Conservation (phyloP, 192 early-diverging fungal genomes). For the Dispira simplex region DNA sequence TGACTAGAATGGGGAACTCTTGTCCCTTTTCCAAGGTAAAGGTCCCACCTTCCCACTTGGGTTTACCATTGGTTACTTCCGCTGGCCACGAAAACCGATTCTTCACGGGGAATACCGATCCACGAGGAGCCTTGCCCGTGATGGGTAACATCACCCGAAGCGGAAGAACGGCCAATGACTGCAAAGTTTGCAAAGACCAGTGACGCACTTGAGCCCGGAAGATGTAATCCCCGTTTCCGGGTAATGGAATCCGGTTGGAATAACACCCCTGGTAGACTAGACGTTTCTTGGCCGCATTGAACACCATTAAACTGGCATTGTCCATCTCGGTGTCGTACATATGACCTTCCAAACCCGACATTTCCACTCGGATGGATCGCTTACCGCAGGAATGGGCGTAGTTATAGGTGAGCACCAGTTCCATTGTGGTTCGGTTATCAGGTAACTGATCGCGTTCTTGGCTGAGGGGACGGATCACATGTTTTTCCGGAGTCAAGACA, state of each 20-base stretch:
- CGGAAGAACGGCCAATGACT: conserved; percentile 28
- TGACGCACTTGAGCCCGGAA: conserved; percentile 67
- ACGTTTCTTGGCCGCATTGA: conserved; percentile 64
- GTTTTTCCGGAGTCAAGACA: conserved; percentile 44
- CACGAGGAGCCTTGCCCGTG: conserved; percentile 14
- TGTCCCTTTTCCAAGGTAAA: conserved; percentile 36
- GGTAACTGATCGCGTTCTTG: conserved; percentile 63
- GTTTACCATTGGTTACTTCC: conserved; percentile 30
- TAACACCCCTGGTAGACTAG: conserved; percentile 58
- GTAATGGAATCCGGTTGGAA: conserved; percentile 45
- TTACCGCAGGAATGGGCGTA: conserved; percentile 29
- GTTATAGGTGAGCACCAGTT: conserved; percentile 64
- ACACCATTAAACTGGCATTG: conserved; percentile 45
- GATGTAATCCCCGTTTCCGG: conserved; percentile 68
- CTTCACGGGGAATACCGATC: conserved; percentile 47
- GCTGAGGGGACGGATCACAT: conserved; percentile 40
- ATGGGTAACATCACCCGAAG: too few species aligned
- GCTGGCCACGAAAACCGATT: conserved; percentile 36
- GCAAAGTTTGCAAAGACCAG: conserved; percentile 46
- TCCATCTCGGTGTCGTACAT: conserved; percentile 74
- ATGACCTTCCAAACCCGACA: conserved; percentile 31
- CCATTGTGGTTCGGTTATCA: conserved; percentile 44
- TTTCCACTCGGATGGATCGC: conserved; percentile 23
- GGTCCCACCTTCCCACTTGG: conserved; percentile 30
- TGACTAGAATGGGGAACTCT: conserved; percentile 21